phyloP scores from a whole-genome alignment of 2,329 filamentous ascomycete species.

The Stachybotrys chartarum region DNA sequence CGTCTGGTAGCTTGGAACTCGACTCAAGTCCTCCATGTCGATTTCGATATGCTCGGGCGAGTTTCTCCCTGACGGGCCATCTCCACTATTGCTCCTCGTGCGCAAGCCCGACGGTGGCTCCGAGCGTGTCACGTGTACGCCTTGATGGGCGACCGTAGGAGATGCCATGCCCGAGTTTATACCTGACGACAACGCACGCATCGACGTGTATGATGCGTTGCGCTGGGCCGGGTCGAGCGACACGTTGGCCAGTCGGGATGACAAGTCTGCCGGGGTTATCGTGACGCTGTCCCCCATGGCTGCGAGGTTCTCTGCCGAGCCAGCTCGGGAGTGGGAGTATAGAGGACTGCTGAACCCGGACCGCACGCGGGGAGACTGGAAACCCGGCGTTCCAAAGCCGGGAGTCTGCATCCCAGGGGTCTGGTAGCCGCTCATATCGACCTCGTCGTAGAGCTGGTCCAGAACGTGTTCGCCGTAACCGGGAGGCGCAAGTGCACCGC shows the following conservation, averaged over 20 bases:
- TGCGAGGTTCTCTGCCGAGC: slow-evolving; percentile 75
- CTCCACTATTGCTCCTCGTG: slow-evolving; percentile 48
- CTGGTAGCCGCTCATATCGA: slow-evolving; percentile 75
- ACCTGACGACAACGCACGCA: slow-evolving; percentile 32
- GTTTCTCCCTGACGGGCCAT: slow-evolving; percentile 42
- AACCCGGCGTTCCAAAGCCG: slow-evolving; percentile 70
- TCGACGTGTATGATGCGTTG: slow-evolving; percentile 38
- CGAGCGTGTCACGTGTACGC: slow-evolving; percentile 6
- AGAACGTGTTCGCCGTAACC: slow-evolving; percentile 86
- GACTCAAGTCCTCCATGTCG: slow-evolving; percentile 59
- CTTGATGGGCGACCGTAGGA: slow-evolving; percentile 30
- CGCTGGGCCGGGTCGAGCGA: slow-evolving; percentile 40
- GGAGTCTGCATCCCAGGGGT: slow-evolving; percentile 52
- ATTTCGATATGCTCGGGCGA: slow-evolving; percentile 51
- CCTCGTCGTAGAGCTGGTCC: slow-evolving; percentile 83
- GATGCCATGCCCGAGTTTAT: slow-evolving; percentile 32
- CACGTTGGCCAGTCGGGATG: slow-evolving; percentile 63
- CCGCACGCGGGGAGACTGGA: slow-evolving; percentile 59
- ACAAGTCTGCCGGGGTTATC: slow-evolving; percentile 46
- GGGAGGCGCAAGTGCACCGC: slow-evolving; percentile 71
- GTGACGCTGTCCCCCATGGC: slow-evolving; percentile 28
- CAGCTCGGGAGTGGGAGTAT: slow-evolving; percentile 61
- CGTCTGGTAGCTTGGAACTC: slow-evolving; percentile 72
- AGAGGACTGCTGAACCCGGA: slow-evolving; percentile 79
- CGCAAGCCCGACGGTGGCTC: slow-evolving; percentile 36